phyloP scores from a whole-genome alignment of 495 filamentous ascomycete genomes.

The Tuber microsphaerosporum region DNA sequence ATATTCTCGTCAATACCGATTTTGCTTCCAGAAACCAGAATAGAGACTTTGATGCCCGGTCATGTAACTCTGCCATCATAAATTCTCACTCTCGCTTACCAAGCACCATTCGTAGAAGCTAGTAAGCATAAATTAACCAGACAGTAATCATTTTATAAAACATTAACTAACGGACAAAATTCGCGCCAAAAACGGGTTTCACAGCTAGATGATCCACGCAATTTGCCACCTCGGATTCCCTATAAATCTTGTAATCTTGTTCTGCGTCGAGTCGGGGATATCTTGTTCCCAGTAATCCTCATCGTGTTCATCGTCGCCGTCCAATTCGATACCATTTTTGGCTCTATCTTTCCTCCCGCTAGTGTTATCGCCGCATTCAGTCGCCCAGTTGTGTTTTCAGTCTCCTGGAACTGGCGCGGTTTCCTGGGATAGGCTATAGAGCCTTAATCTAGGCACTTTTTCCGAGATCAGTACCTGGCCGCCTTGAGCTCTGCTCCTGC shows the following conservation, averaged over 20 bases:
- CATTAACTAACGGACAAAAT: neutral
- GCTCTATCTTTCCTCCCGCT: neutral
- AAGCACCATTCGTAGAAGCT: too few species aligned
- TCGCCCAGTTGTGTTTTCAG: neutral
- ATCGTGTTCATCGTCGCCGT: neutral
- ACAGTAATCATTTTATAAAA: neutral
- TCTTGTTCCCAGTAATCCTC: neutral
- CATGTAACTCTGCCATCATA: too few species aligned
- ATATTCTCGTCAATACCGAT: too few species aligned
- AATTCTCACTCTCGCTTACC: too few species aligned
- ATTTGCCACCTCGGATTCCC: neutral
- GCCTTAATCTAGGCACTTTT: neutral
- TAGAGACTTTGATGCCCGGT: too few species aligned
- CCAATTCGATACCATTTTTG: neutral
- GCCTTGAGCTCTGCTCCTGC: neutral
- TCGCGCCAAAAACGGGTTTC: neutral
- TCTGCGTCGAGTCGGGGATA: neutral
- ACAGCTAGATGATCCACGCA: neutral
- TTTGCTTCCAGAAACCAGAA: too few species aligned
- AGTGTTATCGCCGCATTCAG: accelerated
- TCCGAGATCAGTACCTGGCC: neutral
- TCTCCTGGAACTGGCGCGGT: neutral
- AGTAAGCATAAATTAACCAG: neutral
- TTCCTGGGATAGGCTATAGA: neutral
- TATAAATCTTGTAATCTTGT: neutral